Conservation (phyloP, 495 filamentous ascomycete species). For the Lindgomyces ingoldianus region DNA sequence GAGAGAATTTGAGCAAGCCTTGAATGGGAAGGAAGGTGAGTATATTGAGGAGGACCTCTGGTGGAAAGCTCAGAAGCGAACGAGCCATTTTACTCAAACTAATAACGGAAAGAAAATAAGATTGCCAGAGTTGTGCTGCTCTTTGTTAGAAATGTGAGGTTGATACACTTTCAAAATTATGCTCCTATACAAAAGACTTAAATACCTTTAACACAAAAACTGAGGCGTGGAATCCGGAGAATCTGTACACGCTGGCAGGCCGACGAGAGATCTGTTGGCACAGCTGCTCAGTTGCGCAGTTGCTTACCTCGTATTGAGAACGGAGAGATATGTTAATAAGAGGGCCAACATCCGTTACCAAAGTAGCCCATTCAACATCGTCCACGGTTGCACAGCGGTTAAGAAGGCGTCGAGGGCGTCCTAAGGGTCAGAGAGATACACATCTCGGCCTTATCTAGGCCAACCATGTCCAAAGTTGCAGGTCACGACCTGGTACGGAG, state of each 20-base stretch:
- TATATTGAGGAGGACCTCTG: constrained; percentile 36
- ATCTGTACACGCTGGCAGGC: not conserved
- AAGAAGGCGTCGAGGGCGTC: not conserved
- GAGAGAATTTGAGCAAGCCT: constrained; percentile 33
- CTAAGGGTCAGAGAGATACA: not conserved
- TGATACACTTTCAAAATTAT: not conserved
- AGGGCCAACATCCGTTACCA: not conserved
- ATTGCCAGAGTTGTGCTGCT: too few relatives aligned
- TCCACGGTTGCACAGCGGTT: not conserved
- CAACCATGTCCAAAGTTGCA: not conserved
- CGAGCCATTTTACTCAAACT: constrained; percentile 13
- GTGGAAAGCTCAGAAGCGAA: constrained; percentile 27
- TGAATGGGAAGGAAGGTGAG: constrained; percentile 34
- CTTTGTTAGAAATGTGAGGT: too few relatives aligned
- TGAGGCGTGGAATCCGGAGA: constrained; percentile 2
- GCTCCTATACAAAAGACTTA: not conserved
- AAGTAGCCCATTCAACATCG: not conserved
- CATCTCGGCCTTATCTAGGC: not conserved
- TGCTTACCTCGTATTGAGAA: not conserved
- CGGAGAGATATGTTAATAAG: not conserved
- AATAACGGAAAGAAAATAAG: too few relatives aligned
- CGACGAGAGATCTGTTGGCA: too few relatives aligned
- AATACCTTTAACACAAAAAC: not conserved
- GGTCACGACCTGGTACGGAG: not conserved
- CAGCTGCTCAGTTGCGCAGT: constrained; percentile 1